Conservation (phyloP, 148 eudicot species). For the Vaccinium darrowii region DNA sequence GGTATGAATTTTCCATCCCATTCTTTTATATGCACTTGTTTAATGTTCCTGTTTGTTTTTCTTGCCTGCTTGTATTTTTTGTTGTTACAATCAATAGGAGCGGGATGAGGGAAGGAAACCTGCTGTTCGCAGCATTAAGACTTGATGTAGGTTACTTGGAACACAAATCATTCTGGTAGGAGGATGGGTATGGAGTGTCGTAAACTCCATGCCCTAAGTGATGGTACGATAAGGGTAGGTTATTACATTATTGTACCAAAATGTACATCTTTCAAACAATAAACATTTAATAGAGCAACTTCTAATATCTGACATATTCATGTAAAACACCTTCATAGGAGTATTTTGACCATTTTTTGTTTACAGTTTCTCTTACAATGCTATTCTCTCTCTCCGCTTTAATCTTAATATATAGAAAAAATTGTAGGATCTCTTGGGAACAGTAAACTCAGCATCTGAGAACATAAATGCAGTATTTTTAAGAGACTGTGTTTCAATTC, state of each 20-base stretch:
- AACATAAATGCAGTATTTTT: neutral
- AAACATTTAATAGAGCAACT: neutral
- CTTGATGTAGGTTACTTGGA: neutral
- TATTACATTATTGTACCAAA: neutral
- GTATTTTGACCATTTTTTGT: neutral
- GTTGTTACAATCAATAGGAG: neutral
- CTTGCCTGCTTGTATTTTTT: neutral
- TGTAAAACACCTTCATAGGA: neutral
- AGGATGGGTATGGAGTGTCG: neutral
- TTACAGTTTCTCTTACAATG: neutral
- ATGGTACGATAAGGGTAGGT: neutral
- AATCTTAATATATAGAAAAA: neutral
- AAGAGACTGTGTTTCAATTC: neutral
- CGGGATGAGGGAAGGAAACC: neutral
- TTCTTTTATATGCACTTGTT: neutral
- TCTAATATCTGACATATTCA: neutral
- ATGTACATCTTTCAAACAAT: neutral
- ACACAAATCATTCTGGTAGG: neutral
- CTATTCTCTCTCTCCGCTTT: neutral
- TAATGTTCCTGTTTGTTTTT: constrained; percentile 6
- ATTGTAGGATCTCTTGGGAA: neutral
- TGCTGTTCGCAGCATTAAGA: neutral
- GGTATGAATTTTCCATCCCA: constrained; percentile 44
- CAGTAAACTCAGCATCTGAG: neutral
- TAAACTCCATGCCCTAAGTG: neutral